phyloP scores from a whole-genome alignment of 768 basidiomycete genomes.

The Macrolepiota fuliginosa region DNA sequence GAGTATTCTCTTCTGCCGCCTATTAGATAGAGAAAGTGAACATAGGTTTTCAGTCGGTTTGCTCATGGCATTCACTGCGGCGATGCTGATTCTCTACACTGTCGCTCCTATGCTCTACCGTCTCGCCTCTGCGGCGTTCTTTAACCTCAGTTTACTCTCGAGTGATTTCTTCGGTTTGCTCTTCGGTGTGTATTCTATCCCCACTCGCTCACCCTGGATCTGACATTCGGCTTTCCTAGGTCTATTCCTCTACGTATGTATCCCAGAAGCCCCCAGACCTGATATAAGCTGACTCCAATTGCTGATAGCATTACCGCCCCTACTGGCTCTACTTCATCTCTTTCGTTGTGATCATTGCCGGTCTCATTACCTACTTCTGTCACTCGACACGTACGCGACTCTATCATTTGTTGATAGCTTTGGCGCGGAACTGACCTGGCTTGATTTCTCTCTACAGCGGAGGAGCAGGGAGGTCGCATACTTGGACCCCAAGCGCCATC shows the following conservation, averaged over 20 bases:
- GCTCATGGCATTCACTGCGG: slow-evolving; percentile 41
- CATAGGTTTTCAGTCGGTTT: slow-evolving; percentile 36
- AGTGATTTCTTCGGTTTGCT: slow-evolving; percentile 87
- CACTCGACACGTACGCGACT: slow-evolving; percentile 66
- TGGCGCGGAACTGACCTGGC: not conserved
- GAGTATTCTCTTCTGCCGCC: slow-evolving; percentile 22
- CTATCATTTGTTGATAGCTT: not conserved
- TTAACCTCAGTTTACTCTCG: slow-evolving; percentile 81
- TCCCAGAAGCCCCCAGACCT: no score
- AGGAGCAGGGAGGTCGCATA: slow-evolving; percentile 59
- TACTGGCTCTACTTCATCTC: slow-evolving; percentile 90
- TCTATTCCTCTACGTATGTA: slow-evolving; percentile 49
- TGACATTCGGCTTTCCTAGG: slow-evolving; percentile 25
- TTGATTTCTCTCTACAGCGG: slow-evolving; percentile 40
- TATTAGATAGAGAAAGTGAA: not conserved
- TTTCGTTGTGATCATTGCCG: slow-evolving; percentile 65
- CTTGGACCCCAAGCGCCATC: slow-evolving; percentile 55
- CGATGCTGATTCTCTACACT: slow-evolving; percentile 85
- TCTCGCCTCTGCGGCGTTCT: slow-evolving; percentile 82
- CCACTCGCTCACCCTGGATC: slow-evolving; percentile 9
- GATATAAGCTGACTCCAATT: not conserved
- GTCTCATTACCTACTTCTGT: slow-evolving; percentile 87
- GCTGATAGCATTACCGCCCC: slow-evolving; percentile 66
- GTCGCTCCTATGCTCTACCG: slow-evolving; percentile 85
- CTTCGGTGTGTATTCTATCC: slow-evolving; percentile 48